phyloP scores from a whole-genome alignment of 495 filamentous ascomycete genomes.

The Lophium mytilinum region DNA sequence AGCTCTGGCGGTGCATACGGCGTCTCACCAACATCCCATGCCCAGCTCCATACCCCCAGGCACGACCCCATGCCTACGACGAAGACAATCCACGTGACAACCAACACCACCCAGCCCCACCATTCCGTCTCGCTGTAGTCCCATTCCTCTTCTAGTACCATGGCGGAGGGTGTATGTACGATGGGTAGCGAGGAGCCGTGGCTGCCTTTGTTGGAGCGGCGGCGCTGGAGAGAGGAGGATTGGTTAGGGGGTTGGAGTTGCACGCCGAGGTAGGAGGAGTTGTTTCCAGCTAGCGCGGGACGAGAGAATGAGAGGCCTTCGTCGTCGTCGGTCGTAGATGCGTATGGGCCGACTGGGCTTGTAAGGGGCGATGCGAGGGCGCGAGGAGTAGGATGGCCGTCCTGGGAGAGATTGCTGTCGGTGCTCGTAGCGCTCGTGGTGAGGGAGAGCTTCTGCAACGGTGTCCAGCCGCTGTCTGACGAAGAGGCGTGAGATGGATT shows the following conservation, averaged over 20 bases:
- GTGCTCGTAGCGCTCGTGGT: neutral
- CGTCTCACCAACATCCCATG: slow-evolving; percentile 97
- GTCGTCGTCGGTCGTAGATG: slow-evolving; percentile 72
- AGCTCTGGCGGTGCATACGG: slow-evolving; percentile 88
- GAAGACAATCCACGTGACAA: slow-evolving; percentile 88
- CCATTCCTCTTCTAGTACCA: slow-evolving; percentile 51
- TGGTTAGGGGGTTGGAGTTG: slow-evolving; percentile 15
- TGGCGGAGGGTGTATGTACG: slow-evolving; percentile 37
- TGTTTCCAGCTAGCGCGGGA: slow-evolving; percentile 13
- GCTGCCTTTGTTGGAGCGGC: slow-evolving; percentile 14
- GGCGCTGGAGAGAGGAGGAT: slow-evolving; percentile 39
- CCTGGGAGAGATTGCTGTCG: slow-evolving; percentile 28
- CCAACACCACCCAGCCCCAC: slow-evolving; percentile 92
- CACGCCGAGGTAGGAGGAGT: slow-evolving; percentile 8
- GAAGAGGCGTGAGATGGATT: slow-evolving; percentile 20
- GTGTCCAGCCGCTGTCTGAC: slow-evolving; percentile 24
- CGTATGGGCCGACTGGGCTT: slow-evolving; percentile 54
- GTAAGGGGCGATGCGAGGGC: slow-evolving; percentile 36
- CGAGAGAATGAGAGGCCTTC: slow-evolving; percentile 53
- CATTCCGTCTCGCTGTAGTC: slow-evolving; percentile 89
- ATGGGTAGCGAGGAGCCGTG: slow-evolving; percentile 32
- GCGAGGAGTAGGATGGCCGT: slow-evolving; percentile 20
- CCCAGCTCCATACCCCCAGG: slow-evolving; percentile 98
- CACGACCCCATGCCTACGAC: slow-evolving; percentile 93
- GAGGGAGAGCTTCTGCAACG: slow-evolving; percentile 12